These are phyloP conservation scores for Lactifluus piperatus DNA, from an alignment of 768 basidiomycete species.

Conservation along the genomic window DNA sequence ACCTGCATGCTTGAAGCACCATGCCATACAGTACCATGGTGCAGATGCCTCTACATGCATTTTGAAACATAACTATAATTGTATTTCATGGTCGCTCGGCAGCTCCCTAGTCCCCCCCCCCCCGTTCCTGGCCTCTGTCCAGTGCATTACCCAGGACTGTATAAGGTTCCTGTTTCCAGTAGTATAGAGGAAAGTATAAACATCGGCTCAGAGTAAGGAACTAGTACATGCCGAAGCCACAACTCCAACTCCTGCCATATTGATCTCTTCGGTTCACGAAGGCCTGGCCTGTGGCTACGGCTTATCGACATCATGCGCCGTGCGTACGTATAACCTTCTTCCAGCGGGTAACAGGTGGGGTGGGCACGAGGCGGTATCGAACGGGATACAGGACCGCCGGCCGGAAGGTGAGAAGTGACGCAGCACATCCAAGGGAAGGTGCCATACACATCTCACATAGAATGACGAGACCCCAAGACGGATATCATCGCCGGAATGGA, in stretches of 20 bases:
- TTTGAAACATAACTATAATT: background rate
- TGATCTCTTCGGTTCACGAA: background rate
- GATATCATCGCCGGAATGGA: background rate
- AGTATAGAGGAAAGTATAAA: background rate
- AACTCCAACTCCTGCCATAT: background rate
- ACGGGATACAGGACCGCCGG: background rate
- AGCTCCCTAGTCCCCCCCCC: too few species aligned
- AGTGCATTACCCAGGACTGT: background rate
- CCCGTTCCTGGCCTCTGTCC: background rate
- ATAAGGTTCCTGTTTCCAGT: background rate
- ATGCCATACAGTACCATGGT: too few species aligned
- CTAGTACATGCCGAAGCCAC: background rate
- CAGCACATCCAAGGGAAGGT: background rate
- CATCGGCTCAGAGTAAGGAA: background rate
- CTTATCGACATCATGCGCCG: slow-evolving; percentile 12
- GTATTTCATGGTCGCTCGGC: too few species aligned
- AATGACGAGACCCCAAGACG: background rate
- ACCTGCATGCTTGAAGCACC: too few species aligned
- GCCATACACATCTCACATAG: background rate
- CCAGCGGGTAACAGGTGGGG: background rate
- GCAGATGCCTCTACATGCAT: background rate
- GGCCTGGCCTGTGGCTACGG: background rate
- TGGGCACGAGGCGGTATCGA: slow-evolving; percentile 1
- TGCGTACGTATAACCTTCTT: background rate
- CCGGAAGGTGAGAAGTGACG: background rate